A percentile compares a stretch with the other conserved stretches of the same genome.
These are phyloP conservation scores for Mycena galopus DNA, from an alignment of 768 basidiomycete genomes.

Conservation along the genomic window DNA sequence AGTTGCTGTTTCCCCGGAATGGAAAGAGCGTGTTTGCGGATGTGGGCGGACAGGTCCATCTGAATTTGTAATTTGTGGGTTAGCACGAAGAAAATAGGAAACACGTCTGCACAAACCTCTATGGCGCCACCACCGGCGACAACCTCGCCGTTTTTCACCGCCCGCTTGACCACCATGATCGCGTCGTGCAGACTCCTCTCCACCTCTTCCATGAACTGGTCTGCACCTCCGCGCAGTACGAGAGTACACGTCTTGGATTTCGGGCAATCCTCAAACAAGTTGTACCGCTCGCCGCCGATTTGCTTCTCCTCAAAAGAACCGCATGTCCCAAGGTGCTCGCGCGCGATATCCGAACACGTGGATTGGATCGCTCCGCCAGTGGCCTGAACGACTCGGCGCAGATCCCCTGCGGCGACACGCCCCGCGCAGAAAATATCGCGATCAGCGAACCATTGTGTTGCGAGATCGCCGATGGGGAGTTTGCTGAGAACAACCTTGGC, in stretches of 20 bases:
- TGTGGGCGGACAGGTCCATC: slow-evolving; percentile 98
- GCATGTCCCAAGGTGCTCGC: slow-evolving; percentile 94
- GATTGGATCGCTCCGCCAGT: slow-evolving; percentile 96
- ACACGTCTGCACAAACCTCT: slow-evolving; percentile 69
- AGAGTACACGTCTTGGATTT: slow-evolving; percentile 97
- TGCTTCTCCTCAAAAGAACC: slow-evolving; percentile 94
- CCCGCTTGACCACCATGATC: slow-evolving; percentile 99
- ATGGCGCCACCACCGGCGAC: slow-evolving; percentile 98
- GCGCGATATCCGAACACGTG: slow-evolving; percentile 92
- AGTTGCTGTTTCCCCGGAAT: slow-evolving; percentile 97
- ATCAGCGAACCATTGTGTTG: slow-evolving; percentile 99
- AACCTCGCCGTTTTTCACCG: slow-evolving; percentile 94
- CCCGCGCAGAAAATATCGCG: slow-evolving; percentile 99
- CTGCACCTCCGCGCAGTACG: slow-evolving; percentile 94
- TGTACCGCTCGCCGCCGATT: slow-evolving; percentile 97
- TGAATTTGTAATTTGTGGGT: slow-evolving; percentile 50
- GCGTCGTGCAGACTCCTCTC: slow-evolving; percentile 98
- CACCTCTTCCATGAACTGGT: slow-evolving; percentile 99
- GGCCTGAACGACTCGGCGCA: slow-evolving; percentile 95
- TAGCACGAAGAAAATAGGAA: background rate
- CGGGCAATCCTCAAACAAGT: slow-evolving; percentile 93
- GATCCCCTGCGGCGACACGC: slow-evolving; percentile 89
- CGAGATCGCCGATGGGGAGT: slow-evolving; percentile 97
- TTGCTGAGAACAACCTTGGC: slow-evolving; percentile 98
- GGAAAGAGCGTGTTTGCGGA: slow-evolving; percentile 89